Evolutionary conservation across 306 rosid species (phyloP).

Genomic region (Castanea mollissima): DNA sequence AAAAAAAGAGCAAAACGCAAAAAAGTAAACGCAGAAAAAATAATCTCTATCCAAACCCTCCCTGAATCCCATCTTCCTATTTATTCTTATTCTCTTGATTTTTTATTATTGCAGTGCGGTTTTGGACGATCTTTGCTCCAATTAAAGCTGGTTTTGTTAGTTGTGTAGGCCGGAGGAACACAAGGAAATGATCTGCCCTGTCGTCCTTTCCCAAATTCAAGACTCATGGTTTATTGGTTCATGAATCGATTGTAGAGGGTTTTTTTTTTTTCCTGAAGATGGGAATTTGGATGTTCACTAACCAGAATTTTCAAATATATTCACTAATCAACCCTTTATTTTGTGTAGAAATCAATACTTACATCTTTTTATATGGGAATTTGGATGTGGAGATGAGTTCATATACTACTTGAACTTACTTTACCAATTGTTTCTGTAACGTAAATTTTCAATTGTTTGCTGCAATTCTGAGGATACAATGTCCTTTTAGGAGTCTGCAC

Average conservation of each 20-base stretch:
- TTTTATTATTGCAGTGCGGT: slow-evolving; percentile 62
- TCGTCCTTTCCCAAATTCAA: neutral
- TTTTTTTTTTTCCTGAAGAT: neutral
- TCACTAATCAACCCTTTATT: neutral
- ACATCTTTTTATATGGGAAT: neutral
- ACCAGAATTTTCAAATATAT: too few relatives aligned
- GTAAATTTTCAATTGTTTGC: neutral
- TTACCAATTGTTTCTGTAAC: neutral
- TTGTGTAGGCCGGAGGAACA: slow-evolving; percentile 83
- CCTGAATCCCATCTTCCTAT: too few relatives aligned
- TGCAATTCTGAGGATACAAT: neutral
- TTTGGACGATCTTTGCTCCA: slow-evolving; percentile 87
- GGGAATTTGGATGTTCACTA: too few relatives aligned
- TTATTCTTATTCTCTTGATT: neutral
- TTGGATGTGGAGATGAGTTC: neutral
- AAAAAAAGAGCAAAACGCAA: too few relatives aligned
- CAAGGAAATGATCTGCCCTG: slow-evolving; percentile 50
- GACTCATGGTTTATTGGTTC: slow-evolving; percentile 1
- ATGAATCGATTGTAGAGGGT: neutral
- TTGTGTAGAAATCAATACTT: neutral
- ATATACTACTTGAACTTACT: neutral
- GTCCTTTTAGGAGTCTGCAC: too few relatives aligned
- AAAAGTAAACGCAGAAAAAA: too few relatives aligned
- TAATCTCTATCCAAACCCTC: too few relatives aligned
- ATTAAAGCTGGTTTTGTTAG: slow-evolving; percentile 95